These are phyloP conservation scores for Sergeia podlipaevii DNA, from an alignment of 208 protist genomes.

Conservation along the genomic window DNA sequence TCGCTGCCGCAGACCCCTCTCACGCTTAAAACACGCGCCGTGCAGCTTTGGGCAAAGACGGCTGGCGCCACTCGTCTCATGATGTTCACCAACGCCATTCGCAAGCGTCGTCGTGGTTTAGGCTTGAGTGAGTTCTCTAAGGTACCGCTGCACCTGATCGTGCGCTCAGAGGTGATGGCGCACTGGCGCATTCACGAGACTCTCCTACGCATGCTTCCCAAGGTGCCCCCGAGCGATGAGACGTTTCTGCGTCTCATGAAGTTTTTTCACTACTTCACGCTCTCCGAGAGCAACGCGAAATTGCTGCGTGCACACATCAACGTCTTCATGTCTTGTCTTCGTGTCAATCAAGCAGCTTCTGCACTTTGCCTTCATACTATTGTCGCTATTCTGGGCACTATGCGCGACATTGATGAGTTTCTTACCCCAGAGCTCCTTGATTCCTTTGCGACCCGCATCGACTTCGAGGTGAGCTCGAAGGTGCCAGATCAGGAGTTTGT, in stretches of 20 bases:
- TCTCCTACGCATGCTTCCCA: conserved; percentile 45
- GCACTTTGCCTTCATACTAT: conserved; percentile 59
- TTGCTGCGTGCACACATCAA: conserved; percentile 36
- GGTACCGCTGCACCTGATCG: conserved; percentile 38
- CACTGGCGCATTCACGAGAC: conserved; percentile 68
- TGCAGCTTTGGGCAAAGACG: conserved; percentile 40
- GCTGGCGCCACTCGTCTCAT: conserved; percentile 46
- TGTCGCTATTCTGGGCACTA: conserved; percentile 49
- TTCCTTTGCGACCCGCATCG: conserved; percentile 29
- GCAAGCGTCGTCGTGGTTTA: conserved; percentile 36
- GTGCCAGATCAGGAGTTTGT: conserved; percentile 61
- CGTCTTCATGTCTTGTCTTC: conserved; percentile 35
- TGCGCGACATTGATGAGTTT: conserved; percentile 46
- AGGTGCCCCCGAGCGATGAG: conserved; percentile 21
- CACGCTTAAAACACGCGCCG: too few species aligned
- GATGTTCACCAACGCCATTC: conserved; percentile 42
- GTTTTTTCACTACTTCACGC: conserved; percentile 78
- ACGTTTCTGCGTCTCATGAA: conserved; percentile 45
- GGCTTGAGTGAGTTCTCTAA: conserved; percentile 52
- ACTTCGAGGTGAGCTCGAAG: conserved; percentile 34
- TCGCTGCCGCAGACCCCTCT: too few species aligned
- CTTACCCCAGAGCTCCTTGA: conserved; percentile 50
- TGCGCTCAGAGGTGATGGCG: conserved; percentile 62
- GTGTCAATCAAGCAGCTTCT: conserved; percentile 4
- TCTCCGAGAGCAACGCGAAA: conserved; percentile 45